Evolutionary conservation across 208 protist genomes (phyloP).

Genomic region (Trypanosoma rangeli): DNA sequence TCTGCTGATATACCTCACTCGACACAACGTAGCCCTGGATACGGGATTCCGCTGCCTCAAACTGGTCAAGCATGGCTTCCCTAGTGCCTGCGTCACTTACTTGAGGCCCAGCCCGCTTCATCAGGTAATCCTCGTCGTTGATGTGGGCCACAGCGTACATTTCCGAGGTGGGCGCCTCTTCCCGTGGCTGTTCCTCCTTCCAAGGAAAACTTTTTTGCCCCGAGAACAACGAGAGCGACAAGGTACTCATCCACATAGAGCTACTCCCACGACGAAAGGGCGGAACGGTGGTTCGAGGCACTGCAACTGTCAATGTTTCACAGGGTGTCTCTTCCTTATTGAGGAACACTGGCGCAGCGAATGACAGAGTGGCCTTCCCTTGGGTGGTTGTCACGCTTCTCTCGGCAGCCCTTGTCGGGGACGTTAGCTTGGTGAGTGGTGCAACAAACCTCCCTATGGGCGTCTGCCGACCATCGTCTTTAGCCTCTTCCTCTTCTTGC

Average conservation of each 20-base stretch:
- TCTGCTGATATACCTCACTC: conserved; percentile 23
- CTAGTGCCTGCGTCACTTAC: conserved; percentile 15
- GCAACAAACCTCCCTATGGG: conserved; percentile 24
- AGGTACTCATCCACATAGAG: neutral
- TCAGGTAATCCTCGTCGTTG: conserved; percentile 79
- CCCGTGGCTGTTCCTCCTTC: conserved; percentile 4
- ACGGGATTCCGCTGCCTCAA: conserved; percentile 19
- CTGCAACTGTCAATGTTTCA: neutral
- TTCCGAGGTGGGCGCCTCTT: conserved; percentile 41
- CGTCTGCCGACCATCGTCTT: conserved; percentile 8
- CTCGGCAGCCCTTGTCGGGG: neutral
- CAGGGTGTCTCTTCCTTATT: neutral
- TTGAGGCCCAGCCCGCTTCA: conserved; percentile 40
- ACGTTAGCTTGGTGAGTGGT: neutral
- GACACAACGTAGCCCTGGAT: conserved; percentile 17
- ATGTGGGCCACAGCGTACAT: conserved; percentile 71
- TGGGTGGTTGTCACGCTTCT: neutral
- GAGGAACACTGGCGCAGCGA: neutral
- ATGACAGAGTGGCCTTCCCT: neutral
- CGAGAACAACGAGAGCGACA: conserved; percentile 2
- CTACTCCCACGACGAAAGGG: neutral
- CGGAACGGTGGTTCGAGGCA: neutral
- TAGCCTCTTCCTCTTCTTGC: conserved; percentile 15
- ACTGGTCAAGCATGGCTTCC: conserved; percentile 19
- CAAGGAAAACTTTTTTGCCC: neutral